Base-by-base conservation (phyloP, 345 rosid species). In the Anastatica hierochuntica region DNA sequence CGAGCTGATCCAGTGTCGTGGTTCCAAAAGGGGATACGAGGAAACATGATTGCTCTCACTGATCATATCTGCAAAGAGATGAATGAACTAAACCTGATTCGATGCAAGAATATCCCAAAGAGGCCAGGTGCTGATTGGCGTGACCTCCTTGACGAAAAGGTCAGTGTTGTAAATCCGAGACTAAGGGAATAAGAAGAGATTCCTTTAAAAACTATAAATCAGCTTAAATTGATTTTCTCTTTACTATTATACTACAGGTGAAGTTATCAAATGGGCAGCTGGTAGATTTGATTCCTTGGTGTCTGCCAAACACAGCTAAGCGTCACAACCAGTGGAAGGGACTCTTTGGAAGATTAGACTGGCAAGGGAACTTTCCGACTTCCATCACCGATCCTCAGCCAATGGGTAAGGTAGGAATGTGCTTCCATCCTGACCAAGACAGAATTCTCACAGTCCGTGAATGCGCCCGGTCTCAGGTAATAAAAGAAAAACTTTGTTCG, bases 71-170 rank as follows among this genome's bases (percentile, higher is more conserved):
- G 95, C 19, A 82, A 87, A 55, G 75, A 71, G 52, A 80, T 90
- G 98, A 87, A 76, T 19, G 95, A 87, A 63, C 64, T 84, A 46
- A 84, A 90, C 63, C 62, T 79, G 43, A 87, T 74, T 29, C 67
- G 96, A 19, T 90, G 96, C 40, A 71, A 79, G 66, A 74, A 20
- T 29, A 83, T 90, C 49, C 96, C 92, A 39, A 90, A 76, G 70
- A 77, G 74, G 6, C 95, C 98, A 13, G 98, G 95, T 69, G 74
- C 95, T 39, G 96, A 90, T 70, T 90, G 98, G 96, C 96, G 79
- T 44, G 77, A 79, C 41, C 87, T 90, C n/a, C 88, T 79, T 0
- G 72, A 77, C 1, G 92, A 80, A 60, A 80, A 79, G 88, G 94
- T 86, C 59, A 56, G 14, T 64, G 38, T 14, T 49, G 6, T 23